A percentile compares a stretch with the other conserved stretches of the same genome.
These are phyloP conservation scores for Linanthus parryae DNA, from an alignment of 148 eudicot genomes.

Conservation along the genomic window DNA sequence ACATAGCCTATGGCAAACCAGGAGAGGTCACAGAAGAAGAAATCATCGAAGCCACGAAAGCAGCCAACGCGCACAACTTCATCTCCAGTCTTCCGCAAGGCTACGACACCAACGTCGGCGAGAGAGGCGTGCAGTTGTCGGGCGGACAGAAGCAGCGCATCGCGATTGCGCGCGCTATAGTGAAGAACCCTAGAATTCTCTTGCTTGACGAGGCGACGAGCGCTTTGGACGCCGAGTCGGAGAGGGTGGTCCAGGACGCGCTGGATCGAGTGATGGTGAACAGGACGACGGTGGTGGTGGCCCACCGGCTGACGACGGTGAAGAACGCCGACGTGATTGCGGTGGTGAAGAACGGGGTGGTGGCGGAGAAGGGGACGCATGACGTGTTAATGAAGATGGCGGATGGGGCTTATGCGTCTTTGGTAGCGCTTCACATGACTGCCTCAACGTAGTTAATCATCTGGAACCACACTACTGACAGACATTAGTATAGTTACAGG, in stretches of 20 bases:
- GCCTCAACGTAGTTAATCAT: slow-evolving; percentile 2
- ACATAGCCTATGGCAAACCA: slow-evolving; percentile 74
- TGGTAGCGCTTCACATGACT: slow-evolving; percentile 54
- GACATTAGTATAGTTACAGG: too few relatives aligned
- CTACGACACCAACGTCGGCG: slow-evolving; percentile 70
- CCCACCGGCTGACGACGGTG: slow-evolving; percentile 58
- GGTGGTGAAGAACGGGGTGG: slow-evolving; percentile 59
- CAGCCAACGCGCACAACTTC: slow-evolving; percentile 75
- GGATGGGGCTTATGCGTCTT: slow-evolving; percentile 65
- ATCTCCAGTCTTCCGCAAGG: slow-evolving; percentile 65
- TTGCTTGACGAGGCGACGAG: slow-evolving; percentile 87
- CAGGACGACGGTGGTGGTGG: slow-evolving; percentile 75
- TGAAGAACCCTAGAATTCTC: slow-evolving; percentile 63
- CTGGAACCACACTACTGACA: too few relatives aligned
- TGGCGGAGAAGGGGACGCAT: slow-evolving; percentile 75
- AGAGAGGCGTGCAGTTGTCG: slow-evolving; percentile 69
- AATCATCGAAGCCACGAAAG: slow-evolving; percentile 55
- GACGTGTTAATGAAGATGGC: slow-evolving; percentile 49
- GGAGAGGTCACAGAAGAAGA: slow-evolving; percentile 49
- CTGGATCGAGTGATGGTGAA: slow-evolving; percentile 61
- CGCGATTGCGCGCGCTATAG: slow-evolving; percentile 69
- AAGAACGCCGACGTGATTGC: slow-evolving; percentile 65
- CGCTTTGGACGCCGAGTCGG: slow-evolving; percentile 77
- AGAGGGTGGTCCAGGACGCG: slow-evolving; percentile 75
- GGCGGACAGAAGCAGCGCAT: slow-evolving; percentile 89